Evolutionary conservation across 306 rosid genomes (phyloP).

Genomic region (Prosopis cineraria): DNA sequence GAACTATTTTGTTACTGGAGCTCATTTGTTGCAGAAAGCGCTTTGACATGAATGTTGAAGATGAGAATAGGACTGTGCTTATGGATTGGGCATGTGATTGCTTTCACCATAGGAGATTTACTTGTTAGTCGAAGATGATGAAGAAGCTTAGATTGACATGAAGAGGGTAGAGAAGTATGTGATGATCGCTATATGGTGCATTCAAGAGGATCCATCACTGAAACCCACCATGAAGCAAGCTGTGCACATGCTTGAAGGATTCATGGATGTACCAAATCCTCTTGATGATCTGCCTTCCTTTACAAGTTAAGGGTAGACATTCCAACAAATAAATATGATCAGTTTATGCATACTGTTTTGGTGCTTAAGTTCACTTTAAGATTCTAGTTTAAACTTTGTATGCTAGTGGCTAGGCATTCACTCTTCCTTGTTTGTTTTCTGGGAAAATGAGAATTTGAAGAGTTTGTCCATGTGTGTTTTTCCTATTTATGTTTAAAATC

Average conservation of each 20-base stretch:
- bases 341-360: neutral
- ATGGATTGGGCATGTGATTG: conserved; percentile 22
- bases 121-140: conserved; percentile 18
- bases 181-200: conserved; percentile 21
- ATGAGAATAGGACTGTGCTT: conserved; percentile 9
- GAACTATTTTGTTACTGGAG: conserved; percentile 31
- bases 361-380: neutral
- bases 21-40: conserved; percentile 22
- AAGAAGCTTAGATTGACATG: conserved; percentile 4
- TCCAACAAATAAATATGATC: neutral
- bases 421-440: too few relatives aligned
- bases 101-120: neutral
- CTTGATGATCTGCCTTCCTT: conserved; percentile 5
- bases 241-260: conserved; percentile 23
- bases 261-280: conserved; percentile 18
- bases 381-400: too few relatives aligned
- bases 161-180: conserved; percentile 24
- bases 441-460: too few relatives aligned
- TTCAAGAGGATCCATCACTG: conserved; percentile 14
- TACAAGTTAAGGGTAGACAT: neutral
- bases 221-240: conserved; percentile 24
- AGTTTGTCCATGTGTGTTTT: too few relatives aligned
- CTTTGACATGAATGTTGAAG: neutral
- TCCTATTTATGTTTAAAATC: too few relatives aligned
- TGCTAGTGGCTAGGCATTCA: too few relatives aligned